Conservation (phyloP, 192 early-diverging fungal species). For the Cetraspora pellucida region DNA sequence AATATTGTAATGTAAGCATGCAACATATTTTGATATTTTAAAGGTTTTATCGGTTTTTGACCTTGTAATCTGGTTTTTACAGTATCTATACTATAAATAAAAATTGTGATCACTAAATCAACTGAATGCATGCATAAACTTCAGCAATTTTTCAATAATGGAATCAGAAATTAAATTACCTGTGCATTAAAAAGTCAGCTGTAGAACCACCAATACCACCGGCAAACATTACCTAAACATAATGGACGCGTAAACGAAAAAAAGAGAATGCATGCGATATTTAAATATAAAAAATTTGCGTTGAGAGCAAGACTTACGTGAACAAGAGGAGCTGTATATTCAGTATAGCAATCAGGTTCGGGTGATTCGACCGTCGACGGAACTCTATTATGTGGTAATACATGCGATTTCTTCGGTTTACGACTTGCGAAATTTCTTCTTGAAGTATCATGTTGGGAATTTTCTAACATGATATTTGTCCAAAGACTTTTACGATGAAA, state of each 20-base stretch:
- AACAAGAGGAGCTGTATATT: neutral
- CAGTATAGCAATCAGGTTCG: neutral
- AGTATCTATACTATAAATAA: slow-evolving; percentile 49
- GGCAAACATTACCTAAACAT: slow-evolving; percentile 49
- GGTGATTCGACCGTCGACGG: neutral
- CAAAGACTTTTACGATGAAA: no score
- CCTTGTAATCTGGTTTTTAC: slow-evolving; percentile 63
- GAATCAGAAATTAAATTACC: slow-evolving; percentile 37
- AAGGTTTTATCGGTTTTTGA: slow-evolving; percentile 46
- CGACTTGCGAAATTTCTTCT: neutral
- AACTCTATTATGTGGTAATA: neutral
- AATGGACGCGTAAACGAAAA: neutral
- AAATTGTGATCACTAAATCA: neutral
- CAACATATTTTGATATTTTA: slow-evolving; percentile 61
- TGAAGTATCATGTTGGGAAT: neutral
- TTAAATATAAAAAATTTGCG: neutral
- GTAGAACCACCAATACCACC: slow-evolving; percentile 57
- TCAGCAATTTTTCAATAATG: neutral
- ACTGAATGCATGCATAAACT: neutral
- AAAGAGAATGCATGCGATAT: neutral
- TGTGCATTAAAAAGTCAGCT: slow-evolving; percentile 61
- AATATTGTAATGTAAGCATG: slow-evolving; percentile 59
- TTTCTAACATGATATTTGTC: neutral
- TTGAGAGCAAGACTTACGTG: neutral
- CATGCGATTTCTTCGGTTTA: neutral